Conservation (phyloP, 345 rosid genomes). For the Hirschfeldia incana region DNA sequence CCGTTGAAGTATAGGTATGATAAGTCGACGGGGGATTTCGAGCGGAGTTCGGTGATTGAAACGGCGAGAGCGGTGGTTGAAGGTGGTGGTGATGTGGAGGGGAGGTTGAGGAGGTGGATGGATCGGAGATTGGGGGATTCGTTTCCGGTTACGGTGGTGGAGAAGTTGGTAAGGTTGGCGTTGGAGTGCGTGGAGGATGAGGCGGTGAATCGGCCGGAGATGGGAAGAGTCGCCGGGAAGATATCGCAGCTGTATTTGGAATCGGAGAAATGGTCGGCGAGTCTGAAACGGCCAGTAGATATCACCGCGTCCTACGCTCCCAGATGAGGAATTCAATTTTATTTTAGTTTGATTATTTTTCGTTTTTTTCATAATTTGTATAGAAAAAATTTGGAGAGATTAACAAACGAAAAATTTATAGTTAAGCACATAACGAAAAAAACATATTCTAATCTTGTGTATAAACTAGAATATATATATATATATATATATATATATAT, state of each 20-base stretch:
- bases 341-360: too few species aligned
- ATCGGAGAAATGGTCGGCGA: constrained; percentile 59
- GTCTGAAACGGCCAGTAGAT: constrained; percentile 44
- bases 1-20: constrained; percentile 62
- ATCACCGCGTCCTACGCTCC: constrained; percentile 72
- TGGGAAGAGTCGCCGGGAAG: constrained; percentile 84
- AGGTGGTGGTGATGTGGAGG: constrained; percentile 28
- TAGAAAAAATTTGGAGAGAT: background rate
- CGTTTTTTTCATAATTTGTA: background rate
- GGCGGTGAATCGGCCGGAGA: constrained; percentile 66
- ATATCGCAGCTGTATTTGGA: constrained; percentile 66
- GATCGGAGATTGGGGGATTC: constrained; percentile 76
- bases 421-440: background rate
- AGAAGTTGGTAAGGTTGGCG: constrained; percentile 59
- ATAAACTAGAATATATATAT: too few species aligned
- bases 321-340: constrained; percentile 35
- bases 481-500: too few species aligned
- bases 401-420: background rate
- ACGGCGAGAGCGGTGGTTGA: constrained; percentile 51
- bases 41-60: constrained; percentile 61
- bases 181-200: constrained; percentile 68
- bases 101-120: constrained; percentile 66
- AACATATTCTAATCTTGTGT: too few species aligned
- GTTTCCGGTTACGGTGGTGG: constrained; percentile 69
- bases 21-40: constrained; percentile 45